These are phyloP conservation scores for Penicillium sp. DNA, from an alignment of 2,329 filamentous ascomycete genomes.

Conservation along the genomic window DNA sequence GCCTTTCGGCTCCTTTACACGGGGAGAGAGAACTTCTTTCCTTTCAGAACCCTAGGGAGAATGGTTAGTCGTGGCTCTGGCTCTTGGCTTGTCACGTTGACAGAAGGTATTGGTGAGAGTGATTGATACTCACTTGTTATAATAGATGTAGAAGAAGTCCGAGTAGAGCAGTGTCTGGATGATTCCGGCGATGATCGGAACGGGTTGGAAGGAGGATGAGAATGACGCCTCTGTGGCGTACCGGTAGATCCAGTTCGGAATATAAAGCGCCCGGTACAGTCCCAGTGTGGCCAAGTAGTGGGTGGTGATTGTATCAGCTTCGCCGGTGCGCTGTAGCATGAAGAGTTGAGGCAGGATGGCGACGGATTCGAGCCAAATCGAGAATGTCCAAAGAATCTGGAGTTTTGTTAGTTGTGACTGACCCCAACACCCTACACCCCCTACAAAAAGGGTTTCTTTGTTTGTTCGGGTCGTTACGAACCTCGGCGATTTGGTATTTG, in stretches of 20 bases:
- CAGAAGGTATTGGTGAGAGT: too few species aligned
- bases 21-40: slow-evolving; percentile 84
- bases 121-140: slow-evolving; percentile 85
- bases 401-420: background rate
- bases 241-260: slow-evolving; percentile 97
- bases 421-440: too few species aligned
- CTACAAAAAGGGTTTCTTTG: too few species aligned
- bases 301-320: slow-evolving; percentile 98
- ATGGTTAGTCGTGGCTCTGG: too few species aligned
- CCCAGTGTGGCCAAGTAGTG: slow-evolving; percentile 96
- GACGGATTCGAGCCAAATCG: slow-evolving; percentile 96
- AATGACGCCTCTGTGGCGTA: slow-evolving; percentile 80
- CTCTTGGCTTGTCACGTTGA: too few species aligned
- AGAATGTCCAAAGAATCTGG: slow-evolving; percentile 94
- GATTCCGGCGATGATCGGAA: slow-evolving; percentile 85
- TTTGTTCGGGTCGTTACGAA: too few species aligned
- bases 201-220: slow-evolving; percentile 82
- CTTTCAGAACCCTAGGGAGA: slow-evolving; percentile 78
- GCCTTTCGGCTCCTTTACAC: slow-evolving; percentile 58
- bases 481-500: slow-evolving; percentile 75
- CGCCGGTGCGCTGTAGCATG: slow-evolving; percentile 95
- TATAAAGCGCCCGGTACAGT: slow-evolving; percentile 89
- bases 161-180: slow-evolving; percentile 95
- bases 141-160: slow-evolving; percentile 99
- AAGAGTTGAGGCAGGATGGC: slow-evolving; percentile 97